Conservation (phyloP, 306 rosid species). For the Corylus americana region DNA sequence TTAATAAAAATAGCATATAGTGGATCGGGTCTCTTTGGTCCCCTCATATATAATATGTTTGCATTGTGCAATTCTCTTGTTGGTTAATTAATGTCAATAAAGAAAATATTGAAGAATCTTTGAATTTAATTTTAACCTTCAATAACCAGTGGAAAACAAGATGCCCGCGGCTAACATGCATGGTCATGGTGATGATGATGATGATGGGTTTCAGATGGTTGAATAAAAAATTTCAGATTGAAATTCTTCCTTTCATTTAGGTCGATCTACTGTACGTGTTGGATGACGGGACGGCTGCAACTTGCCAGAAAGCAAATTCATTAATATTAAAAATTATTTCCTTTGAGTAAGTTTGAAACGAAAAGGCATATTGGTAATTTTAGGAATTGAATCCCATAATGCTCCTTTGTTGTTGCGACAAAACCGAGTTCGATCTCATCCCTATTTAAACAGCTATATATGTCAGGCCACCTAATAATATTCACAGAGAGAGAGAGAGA, state of each 20-base stretch:
- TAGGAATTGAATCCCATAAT: neutral
- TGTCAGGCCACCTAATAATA: slow-evolving; percentile 18
- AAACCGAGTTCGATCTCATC: slow-evolving; percentile 29
- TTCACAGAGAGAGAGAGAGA: slow-evolving; percentile 21
- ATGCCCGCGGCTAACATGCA: too few species aligned
- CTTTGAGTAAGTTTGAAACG: neutral
- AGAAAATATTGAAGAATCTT: neutral
- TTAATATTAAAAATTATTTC: neutral
- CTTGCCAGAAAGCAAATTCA: neutral
- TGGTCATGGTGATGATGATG: neutral
- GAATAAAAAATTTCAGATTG: neutral
- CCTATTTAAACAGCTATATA: slow-evolving; percentile 28
- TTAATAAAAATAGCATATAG: too few species aligned
- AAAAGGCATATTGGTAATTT: neutral
- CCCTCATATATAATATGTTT: too few species aligned
- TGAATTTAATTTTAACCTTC: neutral
- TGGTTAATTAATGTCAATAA: too few species aligned
- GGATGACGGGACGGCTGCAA: neutral
- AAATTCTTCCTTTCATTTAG: neutral
- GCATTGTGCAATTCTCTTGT: too few species aligned
- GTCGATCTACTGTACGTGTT: neutral
- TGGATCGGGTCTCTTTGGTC: too few species aligned
- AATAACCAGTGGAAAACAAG: neutral
- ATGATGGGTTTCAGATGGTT: neutral
- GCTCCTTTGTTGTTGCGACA: neutral